Percentiles rank a stretch among this genome's conserved stretches.
Evolutionary conservation across 805 yeast genomes (phyloP).

Genomic region (Wickerhamiella azyma): DNA sequence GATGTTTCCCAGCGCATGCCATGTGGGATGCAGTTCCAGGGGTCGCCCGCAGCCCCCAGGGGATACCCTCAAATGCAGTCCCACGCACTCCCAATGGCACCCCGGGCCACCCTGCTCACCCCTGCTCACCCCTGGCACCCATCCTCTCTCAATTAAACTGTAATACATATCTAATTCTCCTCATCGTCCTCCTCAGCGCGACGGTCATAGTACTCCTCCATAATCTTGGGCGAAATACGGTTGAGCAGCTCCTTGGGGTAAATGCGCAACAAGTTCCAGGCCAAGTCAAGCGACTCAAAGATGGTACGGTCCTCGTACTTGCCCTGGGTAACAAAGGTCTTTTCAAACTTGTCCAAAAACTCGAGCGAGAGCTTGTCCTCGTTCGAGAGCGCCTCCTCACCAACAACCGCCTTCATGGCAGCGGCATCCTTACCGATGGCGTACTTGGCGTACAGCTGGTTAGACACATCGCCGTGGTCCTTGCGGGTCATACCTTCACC

Average conservation of each 20-base stretch:
- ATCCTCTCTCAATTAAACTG: neutral
- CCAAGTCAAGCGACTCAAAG: constrained; percentile 91
- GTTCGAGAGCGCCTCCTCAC: constrained; percentile 96
- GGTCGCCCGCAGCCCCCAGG: no score
- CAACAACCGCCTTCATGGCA: constrained; percentile 99
- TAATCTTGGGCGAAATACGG: constrained; percentile 95
- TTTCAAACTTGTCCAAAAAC: constrained; percentile 94
- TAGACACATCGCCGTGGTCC: constrained; percentile 98
- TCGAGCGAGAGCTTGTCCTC: constrained; percentile 96
- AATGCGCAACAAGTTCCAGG: constrained; percentile 95
- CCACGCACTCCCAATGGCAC: no score
- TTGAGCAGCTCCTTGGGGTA: constrained; percentile 98
- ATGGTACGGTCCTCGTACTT: constrained; percentile 92
- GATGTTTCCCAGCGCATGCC: no score
- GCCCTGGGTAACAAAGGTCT: constrained; percentile 89
- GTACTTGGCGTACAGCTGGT: constrained; percentile 96
- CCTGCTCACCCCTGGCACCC: neutral
- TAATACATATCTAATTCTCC: constrained; percentile 17
- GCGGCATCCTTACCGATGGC: constrained; percentile 99
- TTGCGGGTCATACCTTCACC: constrained; percentile 99
- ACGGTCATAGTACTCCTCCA: constrained; percentile 81
- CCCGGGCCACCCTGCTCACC: neutral
- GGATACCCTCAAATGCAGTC: no score
- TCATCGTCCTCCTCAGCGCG: constrained; percentile 31
- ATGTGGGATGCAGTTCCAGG: no score